phyloP scores from a whole-genome alignment of 148 eudicot genomes.

The Spergularia marina region DNA sequence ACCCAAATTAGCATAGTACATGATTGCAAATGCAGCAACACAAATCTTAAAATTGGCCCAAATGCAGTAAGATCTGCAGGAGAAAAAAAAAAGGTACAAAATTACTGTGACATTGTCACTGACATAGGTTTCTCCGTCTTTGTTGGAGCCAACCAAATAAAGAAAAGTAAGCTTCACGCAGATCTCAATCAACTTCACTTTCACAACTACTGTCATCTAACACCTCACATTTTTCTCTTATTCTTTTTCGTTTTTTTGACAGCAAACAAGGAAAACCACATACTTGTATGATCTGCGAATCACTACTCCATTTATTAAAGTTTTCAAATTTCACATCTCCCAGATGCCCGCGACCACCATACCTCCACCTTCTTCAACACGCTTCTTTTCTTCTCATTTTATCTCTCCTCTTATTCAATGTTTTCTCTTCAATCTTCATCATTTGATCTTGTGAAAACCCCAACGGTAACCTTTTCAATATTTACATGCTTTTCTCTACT shows the following conservation, averaged over 20 bases:
- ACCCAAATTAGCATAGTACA: no score
- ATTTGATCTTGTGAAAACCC: neutral
- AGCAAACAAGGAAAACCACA: neutral
- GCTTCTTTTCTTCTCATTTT: neutral
- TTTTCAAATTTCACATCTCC: constrained; percentile 18
- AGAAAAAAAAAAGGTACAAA: neutral
- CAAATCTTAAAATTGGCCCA: no score
- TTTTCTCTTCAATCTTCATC: constrained; percentile 37
- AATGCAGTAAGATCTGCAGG: no score
- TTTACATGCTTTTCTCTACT: neutral
- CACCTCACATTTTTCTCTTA: neutral
- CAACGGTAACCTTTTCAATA: constrained; percentile 3
- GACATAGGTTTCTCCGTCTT: constrained; percentile 82
- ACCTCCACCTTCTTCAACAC: constrained; percentile 2
- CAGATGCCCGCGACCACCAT: constrained; percentile 20
- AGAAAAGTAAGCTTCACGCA: neutral
- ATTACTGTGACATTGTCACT: neutral
- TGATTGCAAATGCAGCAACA: no score
- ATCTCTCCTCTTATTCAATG: constrained; percentile 27
- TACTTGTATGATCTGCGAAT: neutral
- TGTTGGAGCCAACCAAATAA: constrained; percentile 45
- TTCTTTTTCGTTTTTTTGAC: neutral
- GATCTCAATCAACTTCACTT: constrained; percentile 15
- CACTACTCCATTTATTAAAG: constrained; percentile 7
- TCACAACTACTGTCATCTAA: constrained; percentile 11